Percentiles rank a stretch among this genome's conserved stretches.
Conservation (phyloP, 1,284 basidiomycete genomes). For the Malassezia cuniculi region DNA sequence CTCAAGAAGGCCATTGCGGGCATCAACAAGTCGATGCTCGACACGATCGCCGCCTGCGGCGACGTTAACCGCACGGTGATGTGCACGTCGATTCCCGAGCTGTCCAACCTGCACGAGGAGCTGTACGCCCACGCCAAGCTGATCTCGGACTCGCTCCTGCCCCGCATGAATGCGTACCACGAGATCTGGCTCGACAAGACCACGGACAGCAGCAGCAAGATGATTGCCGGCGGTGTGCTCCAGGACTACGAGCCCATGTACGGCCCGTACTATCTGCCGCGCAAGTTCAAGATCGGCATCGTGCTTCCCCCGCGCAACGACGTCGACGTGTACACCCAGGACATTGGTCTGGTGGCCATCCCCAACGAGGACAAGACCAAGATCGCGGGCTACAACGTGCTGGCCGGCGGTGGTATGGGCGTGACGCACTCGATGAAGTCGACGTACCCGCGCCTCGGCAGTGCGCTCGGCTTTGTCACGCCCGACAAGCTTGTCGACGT, state of each 20-base stretch:
- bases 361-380: constrained; percentile 51
- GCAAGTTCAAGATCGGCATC: constrained; percentile 94
- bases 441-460: constrained; percentile 83
- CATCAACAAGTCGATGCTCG: constrained; percentile 80
- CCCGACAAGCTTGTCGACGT: constrained; percentile 72
- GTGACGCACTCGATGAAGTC: constrained; percentile 98
- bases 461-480: constrained; percentile 82
- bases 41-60: constrained; percentile 94
- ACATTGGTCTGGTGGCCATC: constrained; percentile 88
- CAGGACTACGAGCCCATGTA: constrained; percentile 93
- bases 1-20: constrained; percentile 91
- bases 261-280: constrained; percentile 88
- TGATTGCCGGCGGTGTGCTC: constrained; percentile 76
- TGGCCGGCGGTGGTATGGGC: constrained; percentile 81
- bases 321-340: constrained; percentile 89
- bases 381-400: constrained; percentile 47
- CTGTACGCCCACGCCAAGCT: constrained; percentile 76
- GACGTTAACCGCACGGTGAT: constrained; percentile 92
- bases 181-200: constrained; percentile 85
- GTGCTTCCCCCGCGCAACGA: constrained; percentile 95
- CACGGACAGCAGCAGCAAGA: constrained; percentile 51
- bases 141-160: constrained; percentile 75
- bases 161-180: constrained; percentile 84
- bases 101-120: constrained; percentile 70
- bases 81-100: constrained; percentile 76